Conservation (phyloP, 176 grass and related monocot species). For the Pontederia crassipes region DNA sequence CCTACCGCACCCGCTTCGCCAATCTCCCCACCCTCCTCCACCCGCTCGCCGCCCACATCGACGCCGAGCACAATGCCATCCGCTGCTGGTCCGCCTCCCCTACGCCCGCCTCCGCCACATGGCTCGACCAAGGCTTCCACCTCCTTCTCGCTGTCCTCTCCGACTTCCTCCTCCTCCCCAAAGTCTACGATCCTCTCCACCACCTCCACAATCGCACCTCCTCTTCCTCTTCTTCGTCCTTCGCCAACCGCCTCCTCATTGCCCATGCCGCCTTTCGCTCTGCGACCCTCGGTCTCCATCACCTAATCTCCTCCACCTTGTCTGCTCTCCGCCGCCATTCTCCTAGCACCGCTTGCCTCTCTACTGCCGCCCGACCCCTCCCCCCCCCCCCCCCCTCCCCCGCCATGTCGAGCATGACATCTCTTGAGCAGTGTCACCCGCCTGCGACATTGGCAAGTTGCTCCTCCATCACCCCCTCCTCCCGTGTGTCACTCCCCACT, state of each 20-base stretch:
- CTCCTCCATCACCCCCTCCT: too few relatives aligned
- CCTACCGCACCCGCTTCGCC: slow-evolving; percentile 2
- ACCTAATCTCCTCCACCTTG: too few relatives aligned
- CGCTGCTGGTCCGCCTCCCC: not conserved
- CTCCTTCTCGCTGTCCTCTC: slow-evolving; percentile 1
- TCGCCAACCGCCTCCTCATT: not conserved
- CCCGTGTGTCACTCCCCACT: too few relatives aligned
- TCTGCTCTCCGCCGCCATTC: too few relatives aligned
- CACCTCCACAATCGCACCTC: not conserved
- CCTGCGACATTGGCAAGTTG: too few relatives aligned
- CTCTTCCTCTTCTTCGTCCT: too few relatives aligned
- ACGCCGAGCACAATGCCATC: not conserved
- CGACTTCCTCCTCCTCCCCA: slow-evolving; percentile 1
- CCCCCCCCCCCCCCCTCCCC: too few relatives aligned
- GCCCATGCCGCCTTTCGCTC: not conserved
- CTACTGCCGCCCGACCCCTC: too few relatives aligned
- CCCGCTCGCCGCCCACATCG: slow-evolving; percentile 7
- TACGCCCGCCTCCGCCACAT: not conserved
- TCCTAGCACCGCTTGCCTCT: too few relatives aligned
- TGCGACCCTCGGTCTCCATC: slow-evolving; percentile 13
- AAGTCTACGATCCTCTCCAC: not conserved
- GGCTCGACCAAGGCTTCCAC: slow-evolving; percentile 4
- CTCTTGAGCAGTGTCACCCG: too few relatives aligned
- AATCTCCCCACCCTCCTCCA: not conserved
- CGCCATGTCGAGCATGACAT: too few relatives aligned